Evolutionary conservation across 2,329 filamentous ascomycete genomes (phyloP), one percentile per base, ranked within the genome.

Genomic region (Lachnellula suecica): DNA sequence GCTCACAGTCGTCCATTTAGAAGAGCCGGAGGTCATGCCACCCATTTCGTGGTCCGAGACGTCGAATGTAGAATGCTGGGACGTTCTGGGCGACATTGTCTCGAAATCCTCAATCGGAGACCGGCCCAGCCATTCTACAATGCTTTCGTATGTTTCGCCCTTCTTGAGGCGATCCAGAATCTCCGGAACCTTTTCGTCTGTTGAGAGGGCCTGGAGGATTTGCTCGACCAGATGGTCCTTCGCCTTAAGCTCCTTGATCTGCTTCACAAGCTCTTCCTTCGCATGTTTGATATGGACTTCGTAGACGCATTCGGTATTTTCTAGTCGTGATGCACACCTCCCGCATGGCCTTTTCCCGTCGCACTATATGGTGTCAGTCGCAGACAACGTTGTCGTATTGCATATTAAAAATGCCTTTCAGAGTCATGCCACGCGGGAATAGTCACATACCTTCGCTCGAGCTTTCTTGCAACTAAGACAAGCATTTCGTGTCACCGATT

Each of bases 381-480:
- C 17, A 24, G 19, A 29, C 35, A 31, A 31, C 27, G 27, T 8
- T 19, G 37, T 37, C n/a, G 40, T 17, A 10, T 44, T 47, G 27
- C n/a, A n/a, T n/a, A n/a, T n/a, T n/a, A n/a, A n/a, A n/a, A n/a
- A n/a, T n/a, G n/a, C n/a, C n/a, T n/a, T n/a, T 29, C 23, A 48
- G 34, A 37, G 31, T 41, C 23, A 25, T 11, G 45, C 25, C 15
- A 45, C 22, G n/a, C 10, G 34, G 42, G 22, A 23, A 48, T 22
- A 37, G 52, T n/a, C 3, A 58, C 61, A 50, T 52, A 70, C 68
- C 61, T 70, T 70, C 23, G 67, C 61, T 52, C 67, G 61, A 17
- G 67, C 66, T 44, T 68, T 68, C 50, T 68, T 70, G 53, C 68
- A 70, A 25, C 63, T 67, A 13, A 62, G 51, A 50, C 68, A 70